These are phyloP conservation scores for Eremothecium cymbalariae DNA, from an alignment of 1,139 yeast species.

Conservation along the genomic window DNA sequence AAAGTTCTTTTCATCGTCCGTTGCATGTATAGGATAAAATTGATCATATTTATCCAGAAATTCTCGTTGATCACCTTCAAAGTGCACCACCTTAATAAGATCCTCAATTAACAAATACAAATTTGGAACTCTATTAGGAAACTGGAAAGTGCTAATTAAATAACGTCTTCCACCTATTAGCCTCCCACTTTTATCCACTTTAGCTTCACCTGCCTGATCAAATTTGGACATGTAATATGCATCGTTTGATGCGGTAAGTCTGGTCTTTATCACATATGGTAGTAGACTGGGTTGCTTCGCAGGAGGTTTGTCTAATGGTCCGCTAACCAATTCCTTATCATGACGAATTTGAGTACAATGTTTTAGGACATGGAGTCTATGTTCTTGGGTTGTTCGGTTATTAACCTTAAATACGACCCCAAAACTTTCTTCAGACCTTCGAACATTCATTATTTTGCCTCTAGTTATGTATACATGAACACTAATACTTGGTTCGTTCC, in stretches of 20 bases:
- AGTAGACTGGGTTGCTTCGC: slow-evolving; percentile 9
- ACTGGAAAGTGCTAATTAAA: slow-evolving; percentile 61
- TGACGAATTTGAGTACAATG: slow-evolving; percentile 6
- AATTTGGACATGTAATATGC: slow-evolving; percentile 10
- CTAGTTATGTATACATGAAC: too few relatives aligned
- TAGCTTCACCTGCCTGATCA: slow-evolving; percentile 71
- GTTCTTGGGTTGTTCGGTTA: slow-evolving; percentile 7
- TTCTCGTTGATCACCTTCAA: slow-evolving; percentile 8
- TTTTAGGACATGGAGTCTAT: slow-evolving; percentile 11
- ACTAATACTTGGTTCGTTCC: too few relatives aligned
- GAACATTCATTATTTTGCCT: too few relatives aligned
- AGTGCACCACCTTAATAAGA: slow-evolving; percentile 16
- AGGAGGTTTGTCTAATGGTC: slow-evolving; percentile 10
- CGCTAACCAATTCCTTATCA: slow-evolving; percentile 8
- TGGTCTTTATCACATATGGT: slow-evolving; percentile 8
- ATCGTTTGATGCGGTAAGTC: slow-evolving; percentile 10
- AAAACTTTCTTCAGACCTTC: too few relatives aligned
- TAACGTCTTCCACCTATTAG: slow-evolving; percentile 63
- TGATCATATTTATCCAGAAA: slow-evolving; percentile 18
- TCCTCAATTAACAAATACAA: slow-evolving; percentile 21
- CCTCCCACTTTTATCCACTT: slow-evolving; percentile 59
- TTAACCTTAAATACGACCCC: slow-evolving; percentile 4
- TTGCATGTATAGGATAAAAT: slow-evolving; percentile 16
- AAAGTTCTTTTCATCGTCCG: slow-evolving; percentile 12
- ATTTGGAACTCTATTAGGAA: slow-evolving; percentile 12